A percentile compares a stretch with the other conserved stretches of the same genome.
phyloP scores from a whole-genome alignment of 192 early-diverging fungal genomes.

The Coemansia sp. region DNA sequence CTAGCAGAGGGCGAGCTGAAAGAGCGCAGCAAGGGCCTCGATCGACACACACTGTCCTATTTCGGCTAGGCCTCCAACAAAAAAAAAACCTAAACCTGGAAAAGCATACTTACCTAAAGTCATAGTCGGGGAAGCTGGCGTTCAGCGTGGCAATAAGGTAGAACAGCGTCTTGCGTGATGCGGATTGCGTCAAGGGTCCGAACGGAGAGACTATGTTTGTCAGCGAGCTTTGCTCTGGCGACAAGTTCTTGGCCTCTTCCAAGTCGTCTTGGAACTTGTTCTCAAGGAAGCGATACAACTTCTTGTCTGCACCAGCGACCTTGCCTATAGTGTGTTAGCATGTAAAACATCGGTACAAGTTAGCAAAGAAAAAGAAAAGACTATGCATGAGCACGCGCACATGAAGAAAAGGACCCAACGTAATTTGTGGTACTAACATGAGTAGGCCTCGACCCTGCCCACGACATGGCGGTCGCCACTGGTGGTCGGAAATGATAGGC shows the following conservation, averaged over 20 bases:
- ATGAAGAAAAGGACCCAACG: not conserved
- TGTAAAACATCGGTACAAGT: not conserved
- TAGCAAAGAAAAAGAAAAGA: not conserved
- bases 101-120: slow-evolving; percentile 83
- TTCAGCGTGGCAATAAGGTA: slow-evolving; percentile 96
- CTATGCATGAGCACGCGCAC: not conserved
- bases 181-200: slow-evolving; percentile 83
- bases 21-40: slow-evolving; percentile 2
- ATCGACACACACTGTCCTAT: slow-evolving; percentile 1
- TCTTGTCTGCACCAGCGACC: slow-evolving; percentile 88
- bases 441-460: slow-evolving; percentile 90
- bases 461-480: slow-evolving; percentile 78
- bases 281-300: slow-evolving; percentile 87
- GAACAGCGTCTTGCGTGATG: slow-evolving; percentile 87
- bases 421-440: slow-evolving; percentile 69
- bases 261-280: slow-evolving; percentile 75
- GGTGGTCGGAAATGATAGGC: slow-evolving; percentile 76
- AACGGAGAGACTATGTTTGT: slow-evolving; percentile 78
- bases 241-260: slow-evolving; percentile 62
- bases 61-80: slow-evolving; percentile 10
- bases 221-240: slow-evolving; percentile 65
- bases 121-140: slow-evolving; percentile 95
- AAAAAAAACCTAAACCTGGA: not conserved
- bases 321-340: slow-evolving; percentile 67
- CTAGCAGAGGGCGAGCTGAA: slow-evolving; percentile 1